Conservation (phyloP, 2,329 filamentous ascomycete genomes). For the Neurospora sp. region DNA sequence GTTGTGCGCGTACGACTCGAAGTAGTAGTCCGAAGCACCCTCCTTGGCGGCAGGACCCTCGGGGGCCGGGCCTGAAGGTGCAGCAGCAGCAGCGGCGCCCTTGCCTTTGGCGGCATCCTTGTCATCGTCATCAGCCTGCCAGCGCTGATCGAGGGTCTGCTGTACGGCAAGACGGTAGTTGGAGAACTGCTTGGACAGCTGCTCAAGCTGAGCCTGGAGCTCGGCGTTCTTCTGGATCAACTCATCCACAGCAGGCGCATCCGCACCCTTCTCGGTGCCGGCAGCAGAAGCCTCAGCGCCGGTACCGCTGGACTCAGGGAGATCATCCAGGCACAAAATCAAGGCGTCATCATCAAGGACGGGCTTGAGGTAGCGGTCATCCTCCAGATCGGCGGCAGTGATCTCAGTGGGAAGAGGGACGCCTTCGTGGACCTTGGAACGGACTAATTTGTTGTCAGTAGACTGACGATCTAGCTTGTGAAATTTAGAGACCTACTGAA, state of each 20-base stretch:
- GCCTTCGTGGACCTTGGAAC: constrained; percentile 35
- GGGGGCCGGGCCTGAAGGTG: constrained; percentile 11
- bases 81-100: background rate
- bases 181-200: constrained; percentile 49
- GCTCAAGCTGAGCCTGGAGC: constrained; percentile 51
- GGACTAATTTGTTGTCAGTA: constrained; percentile 26
- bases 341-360: constrained; percentile 83
- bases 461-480: background rate
- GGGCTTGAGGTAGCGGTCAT: constrained; percentile 74
- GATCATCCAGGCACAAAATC: constrained; percentile 77
- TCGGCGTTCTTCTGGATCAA: constrained; percentile 38
- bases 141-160: constrained; percentile 55
- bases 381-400: constrained; percentile 51
- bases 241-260: constrained; percentile 10
- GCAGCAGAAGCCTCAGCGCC: constrained; percentile 9
- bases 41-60: constrained; percentile 21
- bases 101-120: constrained; percentile 20
- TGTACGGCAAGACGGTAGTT: constrained; percentile 57
- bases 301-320: constrained; percentile 38
- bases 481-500: constrained; percentile 33
- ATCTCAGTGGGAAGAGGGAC: constrained; percentile 45
- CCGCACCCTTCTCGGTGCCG: constrained; percentile 18
- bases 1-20: constrained; percentile 51
- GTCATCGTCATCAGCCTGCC: constrained; percentile 44
- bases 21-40: constrained; percentile 37